These are phyloP conservation scores for Nakaseomyces glabratus DNA, from an alignment of 1,139 yeast species.

Conservation along the genomic window DNA sequence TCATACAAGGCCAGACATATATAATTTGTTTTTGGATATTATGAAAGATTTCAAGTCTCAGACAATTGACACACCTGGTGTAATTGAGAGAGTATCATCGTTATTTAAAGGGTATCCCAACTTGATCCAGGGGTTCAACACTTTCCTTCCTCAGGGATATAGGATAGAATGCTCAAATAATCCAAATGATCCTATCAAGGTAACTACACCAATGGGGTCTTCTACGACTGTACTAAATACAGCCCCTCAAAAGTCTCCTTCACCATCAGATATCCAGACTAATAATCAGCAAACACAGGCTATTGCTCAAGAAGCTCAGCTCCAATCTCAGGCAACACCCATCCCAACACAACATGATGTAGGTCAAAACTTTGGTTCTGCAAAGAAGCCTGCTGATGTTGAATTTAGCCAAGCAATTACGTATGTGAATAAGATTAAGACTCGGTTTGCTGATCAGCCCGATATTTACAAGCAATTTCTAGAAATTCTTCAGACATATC, in stretches of 20 bases:
- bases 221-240: conserved; percentile 32
- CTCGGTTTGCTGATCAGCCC: conserved; percentile 88
- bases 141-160: conserved; percentile 95
- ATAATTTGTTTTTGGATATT: conserved; percentile 89
- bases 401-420: conserved; percentile 96
- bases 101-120: conserved; percentile 88
- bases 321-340: conserved; percentile 1
- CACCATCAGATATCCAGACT: conserved; percentile 9
- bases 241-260: conserved; percentile 10
- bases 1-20: conserved; percentile 86
- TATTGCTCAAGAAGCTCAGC: conserved; percentile 1
- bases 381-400: conserved; percentile 62
- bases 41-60: conserved; percentile 98
- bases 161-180: conserved; percentile 85
- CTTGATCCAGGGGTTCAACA: conserved; percentile 92
- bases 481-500: conserved; percentile 92
- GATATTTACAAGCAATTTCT: conserved; percentile 90
- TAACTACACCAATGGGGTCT: conserved; percentile 92
- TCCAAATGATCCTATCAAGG: conserved; percentile 87
- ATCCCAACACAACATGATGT: conserved; percentile 1
- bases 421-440: conserved; percentile 91
- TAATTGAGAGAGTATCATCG: conserved; percentile 85
- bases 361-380: conserved; percentile 7
- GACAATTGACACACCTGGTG: conserved; percentile 96
- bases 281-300: not conserved